These are phyloP conservation scores for Coelastrella sp. DNA, from an alignment of 139 green algal genomes.

Conservation along the genomic window DNA sequence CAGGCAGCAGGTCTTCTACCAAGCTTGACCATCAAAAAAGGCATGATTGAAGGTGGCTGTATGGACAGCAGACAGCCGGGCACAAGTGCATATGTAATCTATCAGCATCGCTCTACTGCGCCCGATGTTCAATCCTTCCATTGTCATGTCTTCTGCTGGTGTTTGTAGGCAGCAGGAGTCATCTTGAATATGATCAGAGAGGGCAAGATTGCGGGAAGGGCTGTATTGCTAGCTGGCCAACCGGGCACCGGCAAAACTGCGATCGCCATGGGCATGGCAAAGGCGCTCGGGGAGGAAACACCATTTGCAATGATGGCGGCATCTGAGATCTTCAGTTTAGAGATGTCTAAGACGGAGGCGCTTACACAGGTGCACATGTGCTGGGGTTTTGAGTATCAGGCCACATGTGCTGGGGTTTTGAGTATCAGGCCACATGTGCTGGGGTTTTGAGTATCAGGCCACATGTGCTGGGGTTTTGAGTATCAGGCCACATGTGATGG, in stretches of 20 bases:
- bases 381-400: not conserved
- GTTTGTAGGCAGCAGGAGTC: slow-evolving; percentile 89
- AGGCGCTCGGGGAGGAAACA: slow-evolving; percentile 96
- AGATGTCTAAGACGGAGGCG: slow-evolving; percentile 99
- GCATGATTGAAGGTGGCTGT: no score
- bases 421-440: not conserved
- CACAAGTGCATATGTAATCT: no score
- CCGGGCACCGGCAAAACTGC: slow-evolving; percentile 96
- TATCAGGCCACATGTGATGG: not conserved
- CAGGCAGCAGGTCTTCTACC: no score
- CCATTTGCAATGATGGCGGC: slow-evolving; percentile 98
- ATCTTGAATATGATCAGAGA: slow-evolving; percentile 98
- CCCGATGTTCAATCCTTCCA: no score
- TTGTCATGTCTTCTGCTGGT: not conserved
- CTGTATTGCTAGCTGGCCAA: slow-evolving; percentile 95
- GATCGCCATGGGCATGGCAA: slow-evolving; percentile 96
- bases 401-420: not conserved
- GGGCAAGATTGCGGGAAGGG: slow-evolving; percentile 96
- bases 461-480: not conserved
- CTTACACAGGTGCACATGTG: slow-evolving; percentile 87
- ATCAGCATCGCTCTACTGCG: no score
- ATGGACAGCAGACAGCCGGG: no score
- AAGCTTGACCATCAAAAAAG: no score
- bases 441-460: not conserved
- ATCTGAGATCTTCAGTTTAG: slow-evolving; percentile 98